phyloP scores from a whole-genome alignment of 495 filamentous ascomycete genomes.

The Aspergillus mulundensis region DNA sequence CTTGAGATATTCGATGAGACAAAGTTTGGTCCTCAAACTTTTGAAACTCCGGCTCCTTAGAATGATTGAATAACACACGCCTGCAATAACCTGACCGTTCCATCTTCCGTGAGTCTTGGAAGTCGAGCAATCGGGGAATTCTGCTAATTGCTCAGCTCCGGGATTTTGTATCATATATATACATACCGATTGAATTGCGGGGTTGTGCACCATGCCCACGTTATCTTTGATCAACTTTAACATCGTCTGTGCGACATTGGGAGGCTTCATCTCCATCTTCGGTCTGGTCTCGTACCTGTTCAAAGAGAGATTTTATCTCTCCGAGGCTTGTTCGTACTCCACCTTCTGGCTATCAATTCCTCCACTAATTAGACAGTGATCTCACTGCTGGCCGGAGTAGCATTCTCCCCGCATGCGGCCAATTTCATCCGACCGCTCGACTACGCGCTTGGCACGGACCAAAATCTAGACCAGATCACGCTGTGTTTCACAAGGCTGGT shows the following conservation, averaged over 20 bases:
- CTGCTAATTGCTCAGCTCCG: background rate
- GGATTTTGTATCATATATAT: background rate
- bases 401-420: constrained; percentile 71
- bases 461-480: constrained; percentile 62
- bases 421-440: constrained; percentile 74
- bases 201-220: constrained; percentile 62
- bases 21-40: background rate
- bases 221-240: constrained; percentile 81
- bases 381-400: constrained; percentile 72
- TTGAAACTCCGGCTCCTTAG: constrained; percentile 10
- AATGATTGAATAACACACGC: constrained; percentile 45
- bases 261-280: constrained; percentile 85
- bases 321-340: constrained; percentile 71
- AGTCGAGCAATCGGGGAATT: background rate
- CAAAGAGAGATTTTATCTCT: constrained; percentile 89
- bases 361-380: constrained; percentile 55
- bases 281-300: constrained; percentile 83
- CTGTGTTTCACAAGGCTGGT: constrained; percentile 84
- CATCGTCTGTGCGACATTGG: constrained; percentile 75
- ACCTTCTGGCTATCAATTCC: background rate
- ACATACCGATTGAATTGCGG: background rate
- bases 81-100: background rate
- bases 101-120: background rate
- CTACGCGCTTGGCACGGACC: constrained; percentile 62
- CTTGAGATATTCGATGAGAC: constrained; percentile 21